Evolutionary conservation across 2,329 filamentous ascomycete genomes (phyloP), one percentile per base, ranked within the genome.

Genomic region (Verticillium longisporum): DNA sequence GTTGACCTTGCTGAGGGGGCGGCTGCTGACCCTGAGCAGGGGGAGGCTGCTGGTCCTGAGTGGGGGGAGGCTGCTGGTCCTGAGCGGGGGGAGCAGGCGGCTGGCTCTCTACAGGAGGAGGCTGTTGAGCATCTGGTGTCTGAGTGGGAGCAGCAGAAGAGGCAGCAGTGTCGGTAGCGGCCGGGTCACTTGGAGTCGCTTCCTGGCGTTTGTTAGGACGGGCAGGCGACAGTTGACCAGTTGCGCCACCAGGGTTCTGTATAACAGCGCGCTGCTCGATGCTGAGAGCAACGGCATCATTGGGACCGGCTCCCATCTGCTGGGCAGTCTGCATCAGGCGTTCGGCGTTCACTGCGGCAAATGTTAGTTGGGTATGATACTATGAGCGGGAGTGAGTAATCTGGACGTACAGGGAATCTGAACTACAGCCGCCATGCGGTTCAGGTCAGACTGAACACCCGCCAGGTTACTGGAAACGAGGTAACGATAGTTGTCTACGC

Each of bases 401-500:
- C n/a, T 61, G n/a, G 26, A 65, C 65, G 59, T 60, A 67, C 65
- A 58, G 26, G 65, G 65, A 36, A 67, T 58, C 55, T 67, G 65
- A 34, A 67, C 65, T 33, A 67, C 65, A 33, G 65, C 65, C 1
- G 65, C 63, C 65, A 67, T 67, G 21, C 18, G 33, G 60, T 67
- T 67, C 56, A 67, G 65, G 53, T 62, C 61, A 14, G 64, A 60
- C 13, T 57, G 53, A 4, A 67, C 65, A 32, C 64, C 65, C 4
- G 64, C 65, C 32, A 67, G 55, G 56, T 64, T 67, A 45, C 63
- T 66, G 33, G 65, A 66, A 26, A 67, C 65, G 33, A 66, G 65
- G 15, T 67, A 67, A 11, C 65, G 61, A 56, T 64, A 67, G 60
- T 67, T 66, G 60, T 67, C 65, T 67, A 31, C 15, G n/a, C 6